These are phyloP conservation scores for Dendrobium catenatum DNA, from an alignment of 106 monocot species.

Conservation along the genomic window DNA sequence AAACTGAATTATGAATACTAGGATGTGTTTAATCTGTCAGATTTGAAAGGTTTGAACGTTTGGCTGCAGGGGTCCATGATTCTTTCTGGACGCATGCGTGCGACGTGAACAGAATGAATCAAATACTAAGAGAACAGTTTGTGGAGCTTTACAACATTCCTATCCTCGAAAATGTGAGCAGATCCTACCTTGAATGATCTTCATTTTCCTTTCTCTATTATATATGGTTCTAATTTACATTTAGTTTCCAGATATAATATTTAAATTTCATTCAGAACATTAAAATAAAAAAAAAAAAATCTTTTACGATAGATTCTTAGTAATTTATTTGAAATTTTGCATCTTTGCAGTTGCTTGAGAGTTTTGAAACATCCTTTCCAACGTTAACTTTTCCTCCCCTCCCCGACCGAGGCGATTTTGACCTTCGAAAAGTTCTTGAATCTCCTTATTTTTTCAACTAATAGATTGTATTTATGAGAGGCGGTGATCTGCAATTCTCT, in stretches of 20 bases:
- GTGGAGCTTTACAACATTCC: conserved; percentile 79
- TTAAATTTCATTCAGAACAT: background rate
- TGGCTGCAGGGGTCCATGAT: conserved; percentile 77
- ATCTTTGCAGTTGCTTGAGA: conserved; percentile 54
- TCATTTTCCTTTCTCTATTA: background rate
- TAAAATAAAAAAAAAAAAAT: too few species aligned
- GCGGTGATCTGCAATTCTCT: too few species aligned
- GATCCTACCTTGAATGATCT: background rate
- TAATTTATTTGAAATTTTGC: background rate
- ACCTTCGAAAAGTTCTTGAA: conserved; percentile 49
- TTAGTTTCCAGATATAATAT: background rate
- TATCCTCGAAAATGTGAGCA: conserved; percentile 71
- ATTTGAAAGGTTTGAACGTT: background rate
- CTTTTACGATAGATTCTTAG: too few species aligned
- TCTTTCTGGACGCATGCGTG: conserved; percentile 93
- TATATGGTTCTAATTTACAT: background rate
- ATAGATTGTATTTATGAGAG: conserved; percentile 2
- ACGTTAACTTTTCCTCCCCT: conserved; percentile 57
- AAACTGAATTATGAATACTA: background rate
- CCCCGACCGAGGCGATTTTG: conserved; percentile 65
- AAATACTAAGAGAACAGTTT: conserved; percentile 74
- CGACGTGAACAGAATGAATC: conserved; percentile 82
- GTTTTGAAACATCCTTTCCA: conserved; percentile 68
- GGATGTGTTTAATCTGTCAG: background rate
- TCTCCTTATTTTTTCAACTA: conserved; percentile 92